These are phyloP conservation scores for Aspergillus sp. DNA, from an alignment of 2,329 filamentous ascomycete species.

Conservation along the genomic window DNA sequence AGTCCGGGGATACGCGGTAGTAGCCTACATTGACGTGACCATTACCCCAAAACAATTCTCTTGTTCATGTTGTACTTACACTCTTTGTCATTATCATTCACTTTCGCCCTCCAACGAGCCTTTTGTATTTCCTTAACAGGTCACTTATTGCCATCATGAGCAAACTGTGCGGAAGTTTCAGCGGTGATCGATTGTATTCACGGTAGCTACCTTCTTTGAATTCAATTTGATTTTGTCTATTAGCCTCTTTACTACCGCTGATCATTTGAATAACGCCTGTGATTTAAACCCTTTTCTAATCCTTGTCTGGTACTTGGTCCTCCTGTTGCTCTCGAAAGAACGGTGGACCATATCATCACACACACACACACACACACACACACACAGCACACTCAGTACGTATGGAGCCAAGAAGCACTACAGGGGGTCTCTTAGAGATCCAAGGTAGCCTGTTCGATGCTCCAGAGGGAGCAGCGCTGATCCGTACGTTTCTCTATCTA, in stretches of 20 bases:
- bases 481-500: slow-evolving; percentile 42
- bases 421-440: slow-evolving; percentile 30
- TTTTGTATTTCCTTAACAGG: not conserved
- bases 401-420: not conserved
- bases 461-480: slow-evolving; percentile 52
- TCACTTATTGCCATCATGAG: not conserved
- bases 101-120: not conserved
- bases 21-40: not conserved
- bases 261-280: not conserved
- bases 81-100: not conserved
- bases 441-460: slow-evolving; percentile 57
- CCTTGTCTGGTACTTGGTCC: not conserved
- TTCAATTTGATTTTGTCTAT: not conserved
- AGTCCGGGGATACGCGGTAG: slow-evolving; percentile 7
- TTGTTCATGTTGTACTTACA: not conserved
- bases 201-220: not conserved
- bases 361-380: not conserved
- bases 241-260: not conserved
- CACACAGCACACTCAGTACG: not conserved
- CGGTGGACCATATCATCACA: not conserved
- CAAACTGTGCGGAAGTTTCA: not conserved
- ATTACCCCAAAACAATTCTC: not conserved
- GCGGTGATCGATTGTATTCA: not conserved
- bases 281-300: not conserved
- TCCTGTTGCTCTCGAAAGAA: not conserved